Evolutionary conservation across 1,284 basidiomycete species (phyloP), one percentile per base, ranked within the genome.

Genomic region (Ustanciosporium gigantosporum): DNA sequence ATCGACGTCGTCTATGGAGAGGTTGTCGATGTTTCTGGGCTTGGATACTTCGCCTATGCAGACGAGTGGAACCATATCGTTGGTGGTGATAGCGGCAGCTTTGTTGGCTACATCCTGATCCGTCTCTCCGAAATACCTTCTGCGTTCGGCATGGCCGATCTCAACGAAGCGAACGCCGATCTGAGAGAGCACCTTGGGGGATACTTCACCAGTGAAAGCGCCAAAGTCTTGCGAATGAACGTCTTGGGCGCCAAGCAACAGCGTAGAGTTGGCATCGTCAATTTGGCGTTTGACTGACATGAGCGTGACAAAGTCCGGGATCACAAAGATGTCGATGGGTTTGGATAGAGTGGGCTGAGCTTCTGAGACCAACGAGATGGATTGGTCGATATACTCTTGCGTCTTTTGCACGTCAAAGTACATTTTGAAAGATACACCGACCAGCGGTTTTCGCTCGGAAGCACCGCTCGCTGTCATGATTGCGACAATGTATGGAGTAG

Each of bases 401-500:
- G 67, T 72, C 25, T 52, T 53, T 22, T 49, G 39, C 5, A 70
- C 29, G 47, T 75, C 73, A 52, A 75, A 74, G 67, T 75, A 74
- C 72, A 74, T 75, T 42, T 74, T 74, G 55, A 64, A 58, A 24
- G 70, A 73, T 9, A 72, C 70, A 44, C 70, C 73, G 24, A 74
- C 73, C 24, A 74, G 57, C 17, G 61, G 55, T 23, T 50, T 50
- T 31, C 61, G 49, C 7, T 15, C 16, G 16, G 49, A 36, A 4
- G 35, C 9, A 13, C 36, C 9, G 21, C 24, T 36, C 22, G 25
- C 17, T n/a, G 50, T 29, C 47, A 53, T 59, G 13, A 17, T 46
- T 9, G 38, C 27, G 13, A 11, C n/a, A n/a, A n/a, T n/a, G n/a
- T 1, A 16, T 5, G 11, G 27, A 25, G n/a, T n/a, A n/a, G n/a